phyloP scores from a whole-genome alignment of 805 yeast species.

The Kodamaea hsintzibuensis region DNA sequence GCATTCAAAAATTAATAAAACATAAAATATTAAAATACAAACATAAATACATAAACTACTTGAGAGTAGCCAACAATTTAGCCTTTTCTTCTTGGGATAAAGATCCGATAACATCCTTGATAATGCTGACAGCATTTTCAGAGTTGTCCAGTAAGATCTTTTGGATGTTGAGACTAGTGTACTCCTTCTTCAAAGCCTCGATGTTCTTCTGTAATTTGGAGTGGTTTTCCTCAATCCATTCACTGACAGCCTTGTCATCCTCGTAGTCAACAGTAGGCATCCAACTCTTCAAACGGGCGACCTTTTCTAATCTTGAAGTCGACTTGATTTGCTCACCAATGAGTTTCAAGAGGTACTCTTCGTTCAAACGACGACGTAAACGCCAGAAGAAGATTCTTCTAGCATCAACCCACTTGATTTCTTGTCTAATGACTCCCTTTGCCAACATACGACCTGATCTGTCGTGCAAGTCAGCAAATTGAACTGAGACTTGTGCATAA shows the following conservation, averaged over 20 bases:
- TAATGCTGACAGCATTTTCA: slow-evolving; percentile 27
- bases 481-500: slow-evolving; percentile 89
- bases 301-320: slow-evolving; percentile 72
- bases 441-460: slow-evolving; percentile 97
- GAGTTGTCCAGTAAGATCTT: slow-evolving; percentile 44
- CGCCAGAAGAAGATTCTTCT: slow-evolving; percentile 99
- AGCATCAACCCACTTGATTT: slow-evolving; percentile 80
- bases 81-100: slow-evolving; percentile 39
- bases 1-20: not conserved
- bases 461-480: slow-evolving; percentile 97
- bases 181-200: slow-evolving; percentile 65
- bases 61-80: slow-evolving; percentile 26
- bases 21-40: not conserved
- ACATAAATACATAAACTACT: slow-evolving; percentile 12
- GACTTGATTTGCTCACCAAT: slow-evolving; percentile 61
- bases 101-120: slow-evolving; percentile 36
- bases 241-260: slow-evolving; percentile 75
- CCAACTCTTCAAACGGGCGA: slow-evolving; percentile 87
- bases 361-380: slow-evolving; percentile 90
- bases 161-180: slow-evolving; percentile 64
- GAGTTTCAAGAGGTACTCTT: slow-evolving; percentile 80
- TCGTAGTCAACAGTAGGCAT: slow-evolving; percentile 71
- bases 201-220: slow-evolving; percentile 58
- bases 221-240: slow-evolving; percentile 83
- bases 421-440: slow-evolving; percentile 85